Evolutionary conservation across 2,329 filamentous ascomycete genomes (phyloP).

Genomic region (Aspergillus proliferans): DNA sequence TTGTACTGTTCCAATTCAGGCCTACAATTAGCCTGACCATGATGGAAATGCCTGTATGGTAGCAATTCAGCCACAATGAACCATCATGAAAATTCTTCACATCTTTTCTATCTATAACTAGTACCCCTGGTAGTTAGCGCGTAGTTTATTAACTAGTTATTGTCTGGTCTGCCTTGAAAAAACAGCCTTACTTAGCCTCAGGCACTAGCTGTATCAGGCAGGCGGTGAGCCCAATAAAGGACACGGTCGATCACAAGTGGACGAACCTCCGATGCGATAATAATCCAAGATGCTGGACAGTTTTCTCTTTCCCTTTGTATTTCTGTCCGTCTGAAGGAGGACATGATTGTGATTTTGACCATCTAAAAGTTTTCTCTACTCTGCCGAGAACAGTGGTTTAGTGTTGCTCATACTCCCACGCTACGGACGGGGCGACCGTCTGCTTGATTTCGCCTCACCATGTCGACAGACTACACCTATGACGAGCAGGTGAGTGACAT

Average conservation of each 20-base stretch:
- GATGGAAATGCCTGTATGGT: not conserved
- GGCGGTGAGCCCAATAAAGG: constrained; percentile 30
- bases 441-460: constrained; percentile 33
- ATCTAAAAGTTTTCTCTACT: constrained; percentile 2
- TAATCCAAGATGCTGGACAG: constrained; percentile 13
- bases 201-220: constrained; percentile 7
- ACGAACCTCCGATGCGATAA: constrained; percentile 15
- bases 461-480: constrained; percentile 95
- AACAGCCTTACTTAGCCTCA: constrained; percentile 1
- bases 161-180: not conserved
- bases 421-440: constrained; percentile 27
- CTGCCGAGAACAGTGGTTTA: not conserved
- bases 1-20: not conserved
- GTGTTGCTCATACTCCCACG: constrained; percentile 13
- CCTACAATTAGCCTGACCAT: not conserved
- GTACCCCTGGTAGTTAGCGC: too few relatives aligned
- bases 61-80: not conserved
- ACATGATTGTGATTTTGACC: constrained; percentile 6
- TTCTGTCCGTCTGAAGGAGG: constrained; percentile 2
- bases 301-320: constrained; percentile 4
- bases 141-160: too few relatives aligned
- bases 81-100: not conserved
- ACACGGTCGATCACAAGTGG: constrained; percentile 33
- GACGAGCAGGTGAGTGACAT: constrained; percentile 67
- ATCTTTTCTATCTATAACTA: too few relatives aligned